phyloP scores from a whole-genome alignment of 2,329 filamentous ascomycete genomes.

The Diaporthe longicolla region DNA sequence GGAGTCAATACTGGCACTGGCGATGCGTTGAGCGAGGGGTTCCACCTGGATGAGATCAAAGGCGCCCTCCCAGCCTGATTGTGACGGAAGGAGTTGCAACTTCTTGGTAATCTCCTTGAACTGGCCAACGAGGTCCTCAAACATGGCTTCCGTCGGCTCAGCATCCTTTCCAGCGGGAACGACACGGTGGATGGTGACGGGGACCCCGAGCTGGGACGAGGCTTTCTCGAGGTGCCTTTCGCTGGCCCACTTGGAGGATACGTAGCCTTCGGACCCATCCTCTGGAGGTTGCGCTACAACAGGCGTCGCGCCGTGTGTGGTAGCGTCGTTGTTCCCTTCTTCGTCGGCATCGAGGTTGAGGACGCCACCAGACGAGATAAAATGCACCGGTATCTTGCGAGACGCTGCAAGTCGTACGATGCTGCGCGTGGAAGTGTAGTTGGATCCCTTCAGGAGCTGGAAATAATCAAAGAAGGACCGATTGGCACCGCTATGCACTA shows the following conservation, averaged over 20 bases:
- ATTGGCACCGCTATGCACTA: slow-evolving; percentile 69
- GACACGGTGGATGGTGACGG: slow-evolving; percentile 31
- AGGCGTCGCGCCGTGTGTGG: background rate
- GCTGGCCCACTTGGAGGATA: slow-evolving; percentile 52
- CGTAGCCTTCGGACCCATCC: slow-evolving; percentile 49
- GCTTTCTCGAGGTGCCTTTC: slow-evolving; percentile 50
- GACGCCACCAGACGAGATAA: slow-evolving; percentile 48
- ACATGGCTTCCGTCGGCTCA: slow-evolving; percentile 25
- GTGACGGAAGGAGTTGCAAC: slow-evolving; percentile 19
- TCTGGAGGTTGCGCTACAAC: slow-evolving; percentile 23
- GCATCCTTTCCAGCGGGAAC: slow-evolving; percentile 3
- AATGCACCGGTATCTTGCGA: slow-evolving; percentile 50
- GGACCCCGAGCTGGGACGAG: slow-evolving; percentile 7
- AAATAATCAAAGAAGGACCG: slow-evolving; percentile 56
- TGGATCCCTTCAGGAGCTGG: slow-evolving; percentile 50
- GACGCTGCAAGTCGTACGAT: slow-evolving; percentile 50
- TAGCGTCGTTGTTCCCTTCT: background rate
- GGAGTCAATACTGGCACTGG: background rate
- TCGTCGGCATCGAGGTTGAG: slow-evolving; percentile 25
- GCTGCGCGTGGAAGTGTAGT: slow-evolving; percentile 54
- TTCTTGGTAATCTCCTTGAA: slow-evolving; percentile 30
- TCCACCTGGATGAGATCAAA: slow-evolving; percentile 32
- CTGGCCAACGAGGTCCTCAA: slow-evolving; percentile 22
- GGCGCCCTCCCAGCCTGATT: slow-evolving; percentile 21
- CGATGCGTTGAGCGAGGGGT: slow-evolving; percentile 15